Evolutionary conservation across 345 rosid species (phyloP).

Genomic region (Brassica carinata): DNA sequence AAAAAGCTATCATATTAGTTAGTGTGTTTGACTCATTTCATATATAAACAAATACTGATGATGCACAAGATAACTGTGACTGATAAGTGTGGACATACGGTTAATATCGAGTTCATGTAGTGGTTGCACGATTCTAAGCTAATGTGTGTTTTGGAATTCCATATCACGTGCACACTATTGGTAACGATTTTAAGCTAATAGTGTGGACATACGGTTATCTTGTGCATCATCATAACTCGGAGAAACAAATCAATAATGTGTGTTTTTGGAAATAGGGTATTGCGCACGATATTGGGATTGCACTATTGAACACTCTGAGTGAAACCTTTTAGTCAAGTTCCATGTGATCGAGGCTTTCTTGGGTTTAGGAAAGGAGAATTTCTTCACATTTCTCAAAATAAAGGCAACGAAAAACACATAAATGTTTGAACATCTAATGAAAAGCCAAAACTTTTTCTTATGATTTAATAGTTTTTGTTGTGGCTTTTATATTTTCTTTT

Average conservation of each 20-base stretch:
- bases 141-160: too few species aligned
- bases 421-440: conserved; percentile 28
- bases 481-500: not conserved
- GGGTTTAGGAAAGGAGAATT: conserved; percentile 37
- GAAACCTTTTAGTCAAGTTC: conserved; percentile 41
- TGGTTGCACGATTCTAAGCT: conserved; percentile 1
- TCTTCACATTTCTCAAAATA: conserved; percentile 35
- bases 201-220: too few species aligned
- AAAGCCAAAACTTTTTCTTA: conserved; percentile 27
- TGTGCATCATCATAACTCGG: not conserved
- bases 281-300: conserved; percentile 39
- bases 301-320: conserved; percentile 32
- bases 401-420: conserved; percentile 21
- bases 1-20: not conserved
- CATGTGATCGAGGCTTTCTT: conserved; percentile 47
- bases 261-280: not conserved
- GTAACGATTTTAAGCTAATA: too few species aligned
- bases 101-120: not conserved
- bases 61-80: not conserved
- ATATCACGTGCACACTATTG: too few species aligned
- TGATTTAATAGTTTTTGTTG: conserved; percentile 11
- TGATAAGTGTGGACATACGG: not conserved
- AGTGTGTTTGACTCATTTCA: not conserved
- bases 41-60: not conserved
- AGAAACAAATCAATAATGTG: conserved; percentile 10